These are phyloP conservation scores for Chenopodium berlandieri DNA, from an alignment of 148 eudicot genomes.

Conservation along the genomic window DNA sequence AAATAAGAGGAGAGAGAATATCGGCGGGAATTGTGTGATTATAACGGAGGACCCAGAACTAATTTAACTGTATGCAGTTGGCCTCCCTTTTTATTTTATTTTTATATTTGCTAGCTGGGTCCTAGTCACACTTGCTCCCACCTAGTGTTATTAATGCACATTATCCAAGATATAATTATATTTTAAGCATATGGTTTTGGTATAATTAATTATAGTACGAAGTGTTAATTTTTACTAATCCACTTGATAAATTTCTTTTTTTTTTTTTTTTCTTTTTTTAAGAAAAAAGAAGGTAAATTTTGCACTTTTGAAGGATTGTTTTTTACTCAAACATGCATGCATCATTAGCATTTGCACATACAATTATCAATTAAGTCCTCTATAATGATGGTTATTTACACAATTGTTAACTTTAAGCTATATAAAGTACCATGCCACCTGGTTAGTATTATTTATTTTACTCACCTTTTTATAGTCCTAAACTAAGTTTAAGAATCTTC, in stretches of 20 bases:
- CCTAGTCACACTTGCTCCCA: constrained; percentile 1
- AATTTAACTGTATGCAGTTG: constrained; percentile 15
- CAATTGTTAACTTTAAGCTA: neutral
- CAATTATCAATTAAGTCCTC: neutral
- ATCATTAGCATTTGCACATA: neutral
- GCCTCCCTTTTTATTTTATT: neutral
- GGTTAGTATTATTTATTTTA: neutral
- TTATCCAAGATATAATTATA: neutral
- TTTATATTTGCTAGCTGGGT: neutral
- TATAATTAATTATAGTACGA: neutral
- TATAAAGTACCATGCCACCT: neutral
- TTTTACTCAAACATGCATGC: constrained; percentile 16
- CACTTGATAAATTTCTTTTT: neutral
- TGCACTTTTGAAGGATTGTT: constrained; percentile 21
- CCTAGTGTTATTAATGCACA: neutral
- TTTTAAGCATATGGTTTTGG: neutral
- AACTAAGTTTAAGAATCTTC: constrained; percentile 7
- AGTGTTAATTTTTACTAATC: neutral
- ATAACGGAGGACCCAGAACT: constrained; percentile 5
- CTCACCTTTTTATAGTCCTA: neutral
- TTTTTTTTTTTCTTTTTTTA: too few species aligned
- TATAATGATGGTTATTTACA: constrained; percentile 5
- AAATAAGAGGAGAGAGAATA: neutral
- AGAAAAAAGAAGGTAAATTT: neutral
- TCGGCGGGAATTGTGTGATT: constrained; percentile 23